These are phyloP conservation scores for Ceratobasidium sp. DNA, from an alignment of 1,284 basidiomycete species.

Conservation along the genomic window DNA sequence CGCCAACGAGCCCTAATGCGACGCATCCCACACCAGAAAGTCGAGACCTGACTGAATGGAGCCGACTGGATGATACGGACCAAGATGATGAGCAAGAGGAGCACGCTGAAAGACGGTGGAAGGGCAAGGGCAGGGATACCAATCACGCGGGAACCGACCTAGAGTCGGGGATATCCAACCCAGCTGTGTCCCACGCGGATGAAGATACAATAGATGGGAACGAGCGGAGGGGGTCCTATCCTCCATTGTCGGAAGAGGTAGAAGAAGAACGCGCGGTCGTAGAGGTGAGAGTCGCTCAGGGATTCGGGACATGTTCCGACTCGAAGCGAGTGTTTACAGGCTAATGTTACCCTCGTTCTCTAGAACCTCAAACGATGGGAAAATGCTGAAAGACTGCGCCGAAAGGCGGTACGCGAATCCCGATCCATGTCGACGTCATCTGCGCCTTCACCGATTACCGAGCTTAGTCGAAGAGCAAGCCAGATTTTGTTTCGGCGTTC, in stretches of 20 bases:
- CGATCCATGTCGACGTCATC: conserved; percentile 23
- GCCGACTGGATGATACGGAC: conserved; percentile 6
- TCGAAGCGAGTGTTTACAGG: not conserved
- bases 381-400: conserved; percentile 22
- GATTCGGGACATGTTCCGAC: not conserved
- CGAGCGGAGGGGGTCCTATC: conserved; percentile 11
- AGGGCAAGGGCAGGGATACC: conserved; percentile 28
- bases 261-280: conserved; percentile 28
- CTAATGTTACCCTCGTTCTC: not conserved
- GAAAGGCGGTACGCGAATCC: conserved; percentile 34
- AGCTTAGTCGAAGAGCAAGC: conserved; percentile 25
- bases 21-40: conserved; percentile 8
- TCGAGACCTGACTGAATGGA: conserved; percentile 30
- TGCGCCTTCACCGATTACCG: conserved; percentile 7
- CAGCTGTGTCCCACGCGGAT: not conserved
- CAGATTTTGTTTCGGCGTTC: conserved; percentile 26
- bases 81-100: not conserved
- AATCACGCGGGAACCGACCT: not conserved
- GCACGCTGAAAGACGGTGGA: conserved; percentile 3
- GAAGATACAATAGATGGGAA: not conserved
- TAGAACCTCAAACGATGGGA: conserved; percentile 37
- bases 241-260: conserved; percentile 29
- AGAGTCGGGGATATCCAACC: not conserved
- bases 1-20: not conserved
- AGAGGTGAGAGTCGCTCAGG: conserved; percentile 27